Evolutionary conservation across 2,329 filamentous ascomycete genomes (phyloP), one percentile per base, ranked within the genome.

Genomic region (Balansia obtecta): DNA sequence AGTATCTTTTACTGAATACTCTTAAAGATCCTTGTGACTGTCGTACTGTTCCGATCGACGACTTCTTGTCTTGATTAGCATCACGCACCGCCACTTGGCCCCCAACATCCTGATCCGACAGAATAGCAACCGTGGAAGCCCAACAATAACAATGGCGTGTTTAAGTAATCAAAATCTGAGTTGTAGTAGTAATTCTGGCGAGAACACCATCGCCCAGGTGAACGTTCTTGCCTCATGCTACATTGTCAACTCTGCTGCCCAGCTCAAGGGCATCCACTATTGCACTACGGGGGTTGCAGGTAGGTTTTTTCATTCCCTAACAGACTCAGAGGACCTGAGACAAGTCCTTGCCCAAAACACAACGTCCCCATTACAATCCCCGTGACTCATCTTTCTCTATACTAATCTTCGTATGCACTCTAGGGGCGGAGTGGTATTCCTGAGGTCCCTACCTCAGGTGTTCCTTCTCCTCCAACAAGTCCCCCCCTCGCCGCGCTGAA

Each of bases 181-280:
- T 75, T 77, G 76, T 76, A 81, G 77, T 79, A 86, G 77, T 83
- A 85, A 81, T 86, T 86, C 82, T 78, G 79, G 80, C 77, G 80
- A 80, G 75, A 76, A 71, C 72, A 72, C 73, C 70, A 73, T 68
- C 71, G 76, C 77, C 62, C 74, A 74, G 69, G 76, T 81, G 74
- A 85, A 86, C 68, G 83, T 93, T 71, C 84, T 91, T 74, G 89
- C 90, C 72, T 90, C 84, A 69, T 94, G 88, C 79, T 96, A 95
- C 74, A 75, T 86, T 62, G 87, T 91, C 69, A 82, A 90, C 70
- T 73, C 74, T 63, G 77, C 82, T 60, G 77, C 82, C 68, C 77
- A 74, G 65, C 77, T 95, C 62, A 83, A 83, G 68, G 86, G 86
- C 68, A 85, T 93, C 73, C 89, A 95, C 76, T 95, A 94, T 82